Percentiles rank a stretch among this genome's conserved stretches.
phyloP scores from a whole-genome alignment of 306 rosid genomes.

The Datisca glomerata region DNA sequence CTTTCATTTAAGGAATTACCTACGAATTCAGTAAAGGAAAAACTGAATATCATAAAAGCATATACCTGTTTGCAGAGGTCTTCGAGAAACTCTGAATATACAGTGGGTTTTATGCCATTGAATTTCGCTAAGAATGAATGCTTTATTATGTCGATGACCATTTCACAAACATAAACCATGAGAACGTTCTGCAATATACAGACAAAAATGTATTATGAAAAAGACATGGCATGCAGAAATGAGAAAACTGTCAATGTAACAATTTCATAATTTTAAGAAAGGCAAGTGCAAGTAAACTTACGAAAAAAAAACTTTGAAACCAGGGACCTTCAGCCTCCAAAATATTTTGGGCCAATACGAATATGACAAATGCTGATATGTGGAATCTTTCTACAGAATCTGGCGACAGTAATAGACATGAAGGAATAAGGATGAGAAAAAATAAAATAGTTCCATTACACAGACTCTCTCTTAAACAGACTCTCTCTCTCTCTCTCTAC shows the following conservation, averaged over 20 bases:
- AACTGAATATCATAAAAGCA: constrained; percentile 6
- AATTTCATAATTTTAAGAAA: neutral
- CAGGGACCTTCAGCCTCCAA: constrained; percentile 99
- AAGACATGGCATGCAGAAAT: too few relatives aligned
- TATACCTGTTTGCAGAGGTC: constrained; percentile 89
- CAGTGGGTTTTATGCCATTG: constrained; percentile 79
- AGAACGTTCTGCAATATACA: constrained; percentile 55
- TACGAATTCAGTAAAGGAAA: neutral
- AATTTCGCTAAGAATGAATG: constrained; percentile 95
- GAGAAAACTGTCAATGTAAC: neutral
- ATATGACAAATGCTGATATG: constrained; percentile 77
- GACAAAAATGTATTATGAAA: constrained; percentile 16
- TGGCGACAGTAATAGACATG: constrained; percentile 26
- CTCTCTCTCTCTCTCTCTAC: too few relatives aligned
- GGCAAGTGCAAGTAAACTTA: constrained; percentile 32
- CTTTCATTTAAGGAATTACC: too few relatives aligned
- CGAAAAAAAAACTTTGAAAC: constrained; percentile 72
- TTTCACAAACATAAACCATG: constrained; percentile 78
- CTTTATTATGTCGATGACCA: constrained; percentile 78
- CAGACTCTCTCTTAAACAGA: too few relatives aligned
- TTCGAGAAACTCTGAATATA: constrained; percentile 90
- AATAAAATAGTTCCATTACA: neutral
- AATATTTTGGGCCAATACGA: constrained; percentile 95
- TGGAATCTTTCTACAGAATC: constrained; percentile 99
- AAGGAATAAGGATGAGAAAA: constrained; percentile 4